Base-by-base conservation (phyloP, 805 yeast genomes). In the Starmerella davenportii region DNA sequence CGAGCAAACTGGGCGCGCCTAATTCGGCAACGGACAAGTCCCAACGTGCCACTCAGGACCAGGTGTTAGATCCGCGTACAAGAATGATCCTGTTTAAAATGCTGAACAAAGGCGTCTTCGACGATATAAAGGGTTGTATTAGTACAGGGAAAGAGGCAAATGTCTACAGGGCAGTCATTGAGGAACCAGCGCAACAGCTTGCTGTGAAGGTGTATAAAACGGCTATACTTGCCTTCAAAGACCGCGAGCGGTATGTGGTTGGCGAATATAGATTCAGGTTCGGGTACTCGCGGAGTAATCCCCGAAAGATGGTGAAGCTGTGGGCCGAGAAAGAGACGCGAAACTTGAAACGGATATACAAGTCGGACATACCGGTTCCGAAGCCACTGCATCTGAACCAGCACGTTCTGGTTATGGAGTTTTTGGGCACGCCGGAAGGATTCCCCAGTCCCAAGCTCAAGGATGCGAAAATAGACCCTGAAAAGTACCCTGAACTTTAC, bases 271-370 rank as follows among this genome's bases (percentile, higher is more conserved):
- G 99, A 40, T 90, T 90, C 60, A 64, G 95, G 52, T 79, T 80
- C 53, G 81, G 87, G 50, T 71, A 74, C 30, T 70, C 68, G 41
- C 84, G 80, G 51, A 82, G 84, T 47, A 90, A 90, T 53, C 96
- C 96, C 8, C 68, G 98, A 53, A 87, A 87, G 54, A 87, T 90
- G 95, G 94, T 90, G 45, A 82, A 81, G 57, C 69, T 85, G 19
- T 90, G 99, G 99, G 96, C 98, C 0, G 98, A 90, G 56, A 90
- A 90, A 54, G 99, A 90, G 60, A 87, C 85, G 48, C 63, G 99
- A 40, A 90, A 90, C 55, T 65, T 90, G 57, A 87, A 81, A 56
- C 69, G 99, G 53, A 65, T 90, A 17, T 63, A 78, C 55, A 55
- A 68, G 34, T 68, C 74, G 40, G 93, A 93, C 0, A 78, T 90